Evolutionary conservation across 305 asterid genomes (phyloP).

Genomic region (Solanum hybrid): DNA sequence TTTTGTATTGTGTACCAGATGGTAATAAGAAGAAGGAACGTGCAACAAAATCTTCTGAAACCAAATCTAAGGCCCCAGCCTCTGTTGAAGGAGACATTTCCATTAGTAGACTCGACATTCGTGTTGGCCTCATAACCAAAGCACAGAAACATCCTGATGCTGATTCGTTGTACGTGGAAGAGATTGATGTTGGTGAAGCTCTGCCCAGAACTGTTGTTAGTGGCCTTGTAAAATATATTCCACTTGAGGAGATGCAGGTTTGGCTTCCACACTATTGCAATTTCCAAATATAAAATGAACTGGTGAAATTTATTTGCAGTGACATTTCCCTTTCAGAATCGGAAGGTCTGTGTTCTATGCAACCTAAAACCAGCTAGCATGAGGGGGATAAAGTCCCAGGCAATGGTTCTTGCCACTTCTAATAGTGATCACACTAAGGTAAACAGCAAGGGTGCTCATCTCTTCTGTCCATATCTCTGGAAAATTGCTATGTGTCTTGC

Average conservation of each 20-base stretch:
- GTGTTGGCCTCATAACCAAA: slow-evolving; percentile 79
- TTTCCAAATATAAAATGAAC: background rate
- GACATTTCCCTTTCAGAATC: slow-evolving; percentile 44
- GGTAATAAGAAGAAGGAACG: slow-evolving; percentile 48
- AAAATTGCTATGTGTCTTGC: background rate
- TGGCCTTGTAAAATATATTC: slow-evolving; percentile 87
- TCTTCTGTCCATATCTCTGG: background rate
- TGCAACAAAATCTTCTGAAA: slow-evolving; percentile 49
- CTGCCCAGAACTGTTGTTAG: slow-evolving; percentile 93
- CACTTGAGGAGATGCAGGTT: slow-evolving; percentile 96
- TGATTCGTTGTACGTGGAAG: slow-evolving; percentile 87
- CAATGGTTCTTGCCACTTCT: slow-evolving; percentile 96
- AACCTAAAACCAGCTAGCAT: slow-evolving; percentile 86
- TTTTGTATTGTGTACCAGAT: slow-evolving; percentile 24
- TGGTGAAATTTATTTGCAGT: background rate
- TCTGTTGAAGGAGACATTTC: slow-evolving; percentile 50
- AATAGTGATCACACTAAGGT: slow-evolving; percentile 71
- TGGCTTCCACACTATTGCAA: slow-evolving; percentile 1
- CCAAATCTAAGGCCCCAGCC: slow-evolving; percentile 34
- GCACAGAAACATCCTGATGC: slow-evolving; percentile 95
- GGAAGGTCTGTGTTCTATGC: slow-evolving; percentile 94
- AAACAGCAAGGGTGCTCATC: background rate
- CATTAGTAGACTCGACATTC: slow-evolving; percentile 72
- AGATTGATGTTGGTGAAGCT: slow-evolving; percentile 88
- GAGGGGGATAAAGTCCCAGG: slow-evolving; percentile 96